Evolutionary conservation across 345 rosid species (phyloP).

Genomic region (Nasturtium officinale): DNA sequence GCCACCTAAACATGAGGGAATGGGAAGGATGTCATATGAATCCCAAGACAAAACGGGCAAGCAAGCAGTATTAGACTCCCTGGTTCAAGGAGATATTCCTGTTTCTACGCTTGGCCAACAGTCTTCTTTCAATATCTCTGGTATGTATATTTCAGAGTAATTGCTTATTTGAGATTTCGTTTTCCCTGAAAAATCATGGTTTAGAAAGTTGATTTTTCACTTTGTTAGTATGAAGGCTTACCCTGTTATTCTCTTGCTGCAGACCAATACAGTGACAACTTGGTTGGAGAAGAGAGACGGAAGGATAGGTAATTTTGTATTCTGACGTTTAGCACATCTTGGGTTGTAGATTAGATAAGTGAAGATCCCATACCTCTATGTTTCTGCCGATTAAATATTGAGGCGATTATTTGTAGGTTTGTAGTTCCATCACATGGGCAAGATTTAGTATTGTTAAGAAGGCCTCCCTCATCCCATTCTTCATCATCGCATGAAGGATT

Average conservation of each 20-base stretch:
- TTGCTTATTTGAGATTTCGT: neutral
- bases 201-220: conserved; percentile 6
- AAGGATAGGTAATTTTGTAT: conserved; percentile 49
- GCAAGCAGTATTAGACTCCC: conserved; percentile 41
- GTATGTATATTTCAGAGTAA: conserved; percentile 30
- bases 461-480: conserved; percentile 48
- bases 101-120: conserved; percentile 43
- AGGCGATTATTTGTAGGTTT: conserved; percentile 19
- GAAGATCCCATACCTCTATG: neutral
- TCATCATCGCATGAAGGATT: conserved; percentile 57
- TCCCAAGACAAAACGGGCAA: conserved; percentile 46
- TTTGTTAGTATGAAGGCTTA: conserved; percentile 7
- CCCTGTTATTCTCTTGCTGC: conserved; percentile 32
- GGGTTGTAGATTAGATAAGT: neutral
- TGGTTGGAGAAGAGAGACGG: conserved; percentile 48
- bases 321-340: neutral
- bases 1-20: conserved; percentile 41
- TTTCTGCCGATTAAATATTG: neutral
- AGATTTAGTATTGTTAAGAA: conserved; percentile 47
- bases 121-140: conserved; percentile 44
- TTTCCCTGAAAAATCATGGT: neutral
- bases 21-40: conserved; percentile 42
- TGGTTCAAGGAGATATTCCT: conserved; percentile 42
- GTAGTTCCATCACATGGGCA: conserved; percentile 49
- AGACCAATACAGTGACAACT: conserved; percentile 44